A percentile compares a stretch with the other conserved stretches of the same genome.
Evolutionary conservation across 192 early-diverging fungal genomes (phyloP).

Genomic region (Coemansia sp.): DNA sequence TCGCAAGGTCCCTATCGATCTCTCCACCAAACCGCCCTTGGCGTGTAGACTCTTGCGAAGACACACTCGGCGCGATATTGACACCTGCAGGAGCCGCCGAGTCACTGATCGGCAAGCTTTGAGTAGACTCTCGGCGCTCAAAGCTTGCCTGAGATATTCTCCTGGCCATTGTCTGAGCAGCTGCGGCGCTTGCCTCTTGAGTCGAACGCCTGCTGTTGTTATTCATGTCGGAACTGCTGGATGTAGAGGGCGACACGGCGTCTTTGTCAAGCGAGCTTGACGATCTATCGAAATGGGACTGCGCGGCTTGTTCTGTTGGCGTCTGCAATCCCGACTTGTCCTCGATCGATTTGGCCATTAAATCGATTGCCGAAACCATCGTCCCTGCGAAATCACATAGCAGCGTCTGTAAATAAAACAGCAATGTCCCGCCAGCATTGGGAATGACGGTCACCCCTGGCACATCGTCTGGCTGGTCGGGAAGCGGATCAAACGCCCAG

Average conservation of each 20-base stretch:
- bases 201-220: constrained; percentile 11
- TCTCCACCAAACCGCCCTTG: constrained; percentile 40
- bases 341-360: constrained; percentile 49
- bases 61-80: background rate
- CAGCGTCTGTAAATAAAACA: constrained; percentile 30
- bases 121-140: constrained; percentile 17
- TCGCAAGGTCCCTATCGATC: constrained; percentile 33
- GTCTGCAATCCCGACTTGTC: constrained; percentile 27
- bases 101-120: constrained; percentile 18
- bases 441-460: constrained; percentile 34
- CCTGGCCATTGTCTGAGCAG: constrained; percentile 7
- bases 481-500: constrained; percentile 33
- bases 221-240: constrained; percentile 4
- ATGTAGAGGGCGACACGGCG: background rate
- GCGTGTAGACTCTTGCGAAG: constrained; percentile 2
- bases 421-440: constrained; percentile 14
- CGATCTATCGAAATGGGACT: background rate
- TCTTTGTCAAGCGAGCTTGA: constrained; percentile 8
- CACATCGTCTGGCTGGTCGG: constrained; percentile 26
- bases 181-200: constrained; percentile 18
- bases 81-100: background rate
- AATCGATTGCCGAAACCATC: constrained; percentile 34
- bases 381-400: constrained; percentile 38
- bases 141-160: background rate
- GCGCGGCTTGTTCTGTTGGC: background rate